These are phyloP conservation scores for Euphrasia arctica DNA, from an alignment of 305 asterid species.

Conservation along the genomic window DNA sequence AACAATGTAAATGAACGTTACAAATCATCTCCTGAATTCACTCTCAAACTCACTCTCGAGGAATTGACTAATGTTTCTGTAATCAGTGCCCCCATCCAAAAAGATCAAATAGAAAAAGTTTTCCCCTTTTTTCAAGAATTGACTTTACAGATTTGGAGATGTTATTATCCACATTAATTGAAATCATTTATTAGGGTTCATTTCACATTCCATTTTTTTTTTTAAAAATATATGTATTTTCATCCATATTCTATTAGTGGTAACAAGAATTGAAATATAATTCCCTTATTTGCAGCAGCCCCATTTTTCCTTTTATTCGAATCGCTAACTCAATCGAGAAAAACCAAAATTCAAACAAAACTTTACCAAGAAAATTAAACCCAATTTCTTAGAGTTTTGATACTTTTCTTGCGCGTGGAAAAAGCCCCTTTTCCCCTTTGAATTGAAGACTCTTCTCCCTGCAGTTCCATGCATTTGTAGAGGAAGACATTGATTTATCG, in stretches of 20 bases:
- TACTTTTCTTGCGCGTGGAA: slow-evolving; percentile 30
- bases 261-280: background rate
- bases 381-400: slow-evolving; percentile 1
- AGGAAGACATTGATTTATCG: background rate
- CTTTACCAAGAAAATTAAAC: background rate
- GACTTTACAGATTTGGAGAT: too few relatives aligned
- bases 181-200: background rate
- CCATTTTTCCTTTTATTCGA: background rate
- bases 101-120: too few relatives aligned
- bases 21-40: too few relatives aligned
- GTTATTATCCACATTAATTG: too few relatives aligned
- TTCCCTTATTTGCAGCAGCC: background rate
- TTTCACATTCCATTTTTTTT: background rate
- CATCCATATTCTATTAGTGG: background rate
- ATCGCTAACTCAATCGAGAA: background rate
- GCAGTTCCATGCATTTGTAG: slow-evolving; percentile 8
- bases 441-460: background rate
- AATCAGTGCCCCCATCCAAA: too few relatives aligned
- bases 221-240: too few relatives aligned
- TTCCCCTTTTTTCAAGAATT: too few relatives aligned
- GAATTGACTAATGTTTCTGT: too few relatives aligned
- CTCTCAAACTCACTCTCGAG: too few relatives aligned
- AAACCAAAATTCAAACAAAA: background rate
- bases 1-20: too few relatives aligned
- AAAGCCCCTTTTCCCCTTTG: background rate